Percentiles rank a stretch among this genome's conserved stretches.
These are phyloP conservation scores for Tuctoria greenei DNA, from an alignment of 176 grass and related monocot genomes.

Conservation along the genomic window DNA sequence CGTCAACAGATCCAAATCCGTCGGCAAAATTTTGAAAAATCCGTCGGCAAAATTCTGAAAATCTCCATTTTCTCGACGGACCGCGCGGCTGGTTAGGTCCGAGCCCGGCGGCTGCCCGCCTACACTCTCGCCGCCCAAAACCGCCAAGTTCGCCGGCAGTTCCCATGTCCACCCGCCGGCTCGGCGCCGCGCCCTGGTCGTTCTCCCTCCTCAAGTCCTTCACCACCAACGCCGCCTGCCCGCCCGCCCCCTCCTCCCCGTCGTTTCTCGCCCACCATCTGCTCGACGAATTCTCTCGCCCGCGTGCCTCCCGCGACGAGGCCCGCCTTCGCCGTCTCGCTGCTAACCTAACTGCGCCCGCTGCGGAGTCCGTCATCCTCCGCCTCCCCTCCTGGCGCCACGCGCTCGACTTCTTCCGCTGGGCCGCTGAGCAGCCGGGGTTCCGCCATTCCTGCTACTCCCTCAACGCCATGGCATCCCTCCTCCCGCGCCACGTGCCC, in stretches of 20 bases:
- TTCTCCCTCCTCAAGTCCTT: constrained; percentile 8
- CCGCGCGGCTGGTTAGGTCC: neutral
- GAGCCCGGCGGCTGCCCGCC: neutral
- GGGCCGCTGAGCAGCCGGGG: constrained; percentile 53
- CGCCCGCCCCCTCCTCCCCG: neutral
- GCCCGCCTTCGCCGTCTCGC: constrained; percentile 53
- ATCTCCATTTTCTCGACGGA: too few relatives aligned
- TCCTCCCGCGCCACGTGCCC: constrained; percentile 48
- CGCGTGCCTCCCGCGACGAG: constrained; percentile 37
- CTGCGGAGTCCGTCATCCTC: constrained; percentile 51
- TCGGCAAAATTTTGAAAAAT: too few relatives aligned
- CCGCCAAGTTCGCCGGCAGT: neutral
- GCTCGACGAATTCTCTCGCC: constrained; percentile 77
- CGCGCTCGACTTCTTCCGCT: constrained; percentile 77
- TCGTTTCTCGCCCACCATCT: constrained; percentile 55
- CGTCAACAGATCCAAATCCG: too few relatives aligned
- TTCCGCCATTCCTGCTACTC: constrained; percentile 87
- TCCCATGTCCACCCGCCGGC: constrained; percentile 27
- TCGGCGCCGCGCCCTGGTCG: neutral
- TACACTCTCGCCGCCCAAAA: neutral
- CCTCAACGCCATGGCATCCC: constrained; percentile 73
- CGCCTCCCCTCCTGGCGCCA: constrained; percentile 56
- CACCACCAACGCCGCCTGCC: neutral
- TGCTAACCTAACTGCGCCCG: constrained; percentile 24
- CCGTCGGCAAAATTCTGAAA: too few relatives aligned